phyloP scores from a whole-genome alignment of 805 yeast species.

The Komagataella phaffii region DNA sequence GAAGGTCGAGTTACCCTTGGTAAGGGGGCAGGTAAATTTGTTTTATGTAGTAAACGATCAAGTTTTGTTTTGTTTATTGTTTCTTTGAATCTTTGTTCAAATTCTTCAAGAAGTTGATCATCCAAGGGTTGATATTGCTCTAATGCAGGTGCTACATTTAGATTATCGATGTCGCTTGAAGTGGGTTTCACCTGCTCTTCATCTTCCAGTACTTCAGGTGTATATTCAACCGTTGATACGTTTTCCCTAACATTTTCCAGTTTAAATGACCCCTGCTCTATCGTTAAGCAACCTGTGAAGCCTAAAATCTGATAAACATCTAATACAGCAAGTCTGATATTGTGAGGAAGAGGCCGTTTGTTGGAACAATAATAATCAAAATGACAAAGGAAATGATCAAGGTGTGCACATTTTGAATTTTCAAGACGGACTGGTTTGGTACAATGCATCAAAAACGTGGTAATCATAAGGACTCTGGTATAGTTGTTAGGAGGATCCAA shows the following conservation, averaged over 20 bases:
- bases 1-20: background rate
- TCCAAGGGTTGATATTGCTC: background rate
- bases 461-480: slow-evolving; percentile 51
- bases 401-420: slow-evolving; percentile 9
- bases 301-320: background rate
- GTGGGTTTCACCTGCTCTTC: background rate
- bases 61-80: background rate
- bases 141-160: background rate
- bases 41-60: background rate
- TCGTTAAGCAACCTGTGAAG: background rate
- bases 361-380: slow-evolving; percentile 62
- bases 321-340: background rate
- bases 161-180: background rate
- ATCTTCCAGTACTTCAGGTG: background rate
- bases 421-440: slow-evolving; percentile 6
- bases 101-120: background rate
- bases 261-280: background rate
- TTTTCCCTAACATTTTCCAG: background rate
- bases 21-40: background rate
- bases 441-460: slow-evolving; percentile 23
- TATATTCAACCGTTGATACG: too few relatives aligned
- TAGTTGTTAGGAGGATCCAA: slow-evolving; percentile 58
- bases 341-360: slow-evolving; percentile 23
- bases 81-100: background rate
- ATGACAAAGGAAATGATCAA: slow-evolving; percentile 33